phyloP scores from a whole-genome alignment of 2,329 filamentous ascomycete genomes.

The Setomelanomma holmii region DNA sequence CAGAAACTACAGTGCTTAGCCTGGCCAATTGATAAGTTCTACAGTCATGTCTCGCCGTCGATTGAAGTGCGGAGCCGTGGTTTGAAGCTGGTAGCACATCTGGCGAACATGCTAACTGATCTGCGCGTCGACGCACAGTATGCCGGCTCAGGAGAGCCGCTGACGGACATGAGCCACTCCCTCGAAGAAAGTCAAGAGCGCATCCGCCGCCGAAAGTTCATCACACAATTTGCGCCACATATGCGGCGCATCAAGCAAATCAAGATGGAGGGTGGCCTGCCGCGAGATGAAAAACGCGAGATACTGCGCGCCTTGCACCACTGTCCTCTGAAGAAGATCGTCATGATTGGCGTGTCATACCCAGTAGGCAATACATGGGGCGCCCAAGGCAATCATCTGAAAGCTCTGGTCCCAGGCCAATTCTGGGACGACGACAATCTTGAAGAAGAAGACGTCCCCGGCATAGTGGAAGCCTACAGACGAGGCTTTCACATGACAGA shows the following conservation, averaged over 20 bases:
- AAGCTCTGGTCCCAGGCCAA: conserved; percentile 34
- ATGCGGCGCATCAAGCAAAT: conserved; percentile 53
- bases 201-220: conserved; percentile 47
- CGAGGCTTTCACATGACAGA: conserved; percentile 23
- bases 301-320: conserved; percentile 51
- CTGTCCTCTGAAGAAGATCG: conserved; percentile 53
- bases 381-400: conserved; percentile 40
- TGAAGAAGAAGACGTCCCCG: conserved; percentile 38
- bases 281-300: conserved; percentile 57
- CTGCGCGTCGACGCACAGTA: conserved; percentile 52
- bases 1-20: conserved; percentile 53
- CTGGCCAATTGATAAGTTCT: conserved; percentile 57
- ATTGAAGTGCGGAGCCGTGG: conserved; percentile 31
- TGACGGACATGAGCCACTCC: conserved; percentile 35
- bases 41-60: conserved; percentile 37
- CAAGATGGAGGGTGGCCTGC: conserved; percentile 57
- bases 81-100: conserved; percentile 46
- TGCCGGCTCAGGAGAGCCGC: conserved; percentile 33
- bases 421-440: conserved; percentile 28
- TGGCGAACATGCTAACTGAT: conserved; percentile 50
- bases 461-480: conserved; percentile 31
- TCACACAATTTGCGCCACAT: conserved; percentile 51
- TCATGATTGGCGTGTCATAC: conserved; percentile 54
- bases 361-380: conserved; percentile 57
- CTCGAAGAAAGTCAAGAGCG: conserved; percentile 25